Evolutionary conservation across 169 alveolate genomes (phyloP).

Genomic region (Eimeria nieschulzi): DNA sequence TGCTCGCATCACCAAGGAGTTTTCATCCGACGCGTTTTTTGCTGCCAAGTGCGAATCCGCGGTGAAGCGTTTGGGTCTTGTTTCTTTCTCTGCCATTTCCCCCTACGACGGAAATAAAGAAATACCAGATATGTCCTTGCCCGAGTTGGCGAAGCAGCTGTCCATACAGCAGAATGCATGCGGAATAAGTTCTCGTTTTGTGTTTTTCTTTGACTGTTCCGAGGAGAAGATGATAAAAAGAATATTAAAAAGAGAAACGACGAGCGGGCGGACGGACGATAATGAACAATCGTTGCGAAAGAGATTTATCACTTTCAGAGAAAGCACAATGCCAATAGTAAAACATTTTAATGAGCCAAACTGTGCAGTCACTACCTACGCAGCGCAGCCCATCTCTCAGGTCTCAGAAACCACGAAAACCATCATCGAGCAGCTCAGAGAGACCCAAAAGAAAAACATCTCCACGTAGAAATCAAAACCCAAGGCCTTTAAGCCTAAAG

Average conservation of each 20-base stretch:
- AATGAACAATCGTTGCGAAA: conserved; percentile 89
- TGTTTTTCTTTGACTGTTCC: conserved; percentile 81
- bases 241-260: conserved; percentile 85
- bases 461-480: neutral
- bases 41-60: neutral
- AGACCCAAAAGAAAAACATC: neutral
- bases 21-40: neutral
- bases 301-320: conserved; percentile 86
- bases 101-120: neutral
- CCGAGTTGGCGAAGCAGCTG: neutral
- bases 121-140: neutral
- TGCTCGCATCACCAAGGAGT: neutral
- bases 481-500: neutral
- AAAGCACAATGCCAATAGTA: conserved; percentile 88
- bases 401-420: conserved; percentile 74
- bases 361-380: conserved; percentile 73
- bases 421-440: neutral
- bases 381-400: conserved; percentile 69
- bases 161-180: neutral
- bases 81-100: neutral
- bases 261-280: conserved; percentile 93
- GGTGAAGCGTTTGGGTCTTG: neutral
- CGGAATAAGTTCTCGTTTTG: conserved; percentile 65
- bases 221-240: conserved; percentile 84
- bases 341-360: conserved; percentile 79